These are phyloP conservation scores for Saccharomyces hybrid DNA, from an alignment of 1,139 yeast genomes.

Conservation along the genomic window DNA sequence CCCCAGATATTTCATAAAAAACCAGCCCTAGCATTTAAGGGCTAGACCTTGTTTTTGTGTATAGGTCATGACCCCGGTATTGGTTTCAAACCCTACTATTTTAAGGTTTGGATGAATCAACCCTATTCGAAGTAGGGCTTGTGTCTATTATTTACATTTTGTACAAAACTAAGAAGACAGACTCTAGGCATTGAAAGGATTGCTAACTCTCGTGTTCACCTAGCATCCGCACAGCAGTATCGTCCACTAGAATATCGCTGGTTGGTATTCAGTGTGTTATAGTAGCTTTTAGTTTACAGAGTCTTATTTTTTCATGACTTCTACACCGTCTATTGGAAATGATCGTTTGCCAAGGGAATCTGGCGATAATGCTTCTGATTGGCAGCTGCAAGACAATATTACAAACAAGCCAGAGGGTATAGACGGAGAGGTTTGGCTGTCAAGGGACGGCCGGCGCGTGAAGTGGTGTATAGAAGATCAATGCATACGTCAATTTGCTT, in stretches of 20 bases:
- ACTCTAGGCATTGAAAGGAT: background rate
- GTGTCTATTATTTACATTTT: background rate
- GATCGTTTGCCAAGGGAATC: background rate
- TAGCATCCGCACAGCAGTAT: background rate
- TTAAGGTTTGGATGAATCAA: background rate
- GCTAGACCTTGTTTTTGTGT: background rate
- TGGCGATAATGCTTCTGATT: background rate
- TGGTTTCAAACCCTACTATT: background rate
- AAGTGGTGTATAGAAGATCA: constrained; percentile 24
- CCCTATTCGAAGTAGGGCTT: background rate
- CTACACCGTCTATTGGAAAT: background rate
- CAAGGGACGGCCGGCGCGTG: constrained; percentile 15
- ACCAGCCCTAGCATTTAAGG: background rate
- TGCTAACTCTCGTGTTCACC: background rate
- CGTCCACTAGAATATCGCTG: background rate
- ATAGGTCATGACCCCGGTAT: background rate
- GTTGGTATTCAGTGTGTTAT: background rate
- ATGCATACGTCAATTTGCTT: constrained; percentile 21
- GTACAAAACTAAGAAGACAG: background rate
- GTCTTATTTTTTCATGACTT: background rate
- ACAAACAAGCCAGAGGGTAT: background rate
- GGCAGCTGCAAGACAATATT: background rate
- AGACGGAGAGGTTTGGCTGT: constrained; percentile 24
- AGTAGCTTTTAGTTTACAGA: background rate
- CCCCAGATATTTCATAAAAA: constrained; percentile 1